phyloP scores from a whole-genome alignment of 75 land plant species.

The Picea sitchensis region DNA sequence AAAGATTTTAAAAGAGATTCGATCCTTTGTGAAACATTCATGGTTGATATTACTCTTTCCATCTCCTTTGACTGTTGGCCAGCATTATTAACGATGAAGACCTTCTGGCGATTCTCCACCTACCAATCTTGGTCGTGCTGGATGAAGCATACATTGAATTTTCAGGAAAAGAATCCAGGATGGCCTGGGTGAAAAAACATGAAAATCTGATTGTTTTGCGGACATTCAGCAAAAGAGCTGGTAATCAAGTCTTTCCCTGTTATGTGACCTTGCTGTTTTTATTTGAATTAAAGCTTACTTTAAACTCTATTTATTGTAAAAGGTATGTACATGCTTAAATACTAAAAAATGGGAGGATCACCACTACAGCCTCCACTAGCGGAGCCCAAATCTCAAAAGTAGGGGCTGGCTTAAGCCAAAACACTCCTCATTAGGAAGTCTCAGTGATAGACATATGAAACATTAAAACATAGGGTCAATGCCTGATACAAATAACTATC shows the following conservation, averaged over 20 bases:
- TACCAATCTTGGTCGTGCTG: slow-evolving; percentile 88
- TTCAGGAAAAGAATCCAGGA: slow-evolving; percentile 72
- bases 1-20: background rate
- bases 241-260: slow-evolving; percentile 27
- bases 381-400: too few species aligned
- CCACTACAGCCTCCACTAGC: too few species aligned
- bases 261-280: too few species aligned
- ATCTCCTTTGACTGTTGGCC: slow-evolving; percentile 6
- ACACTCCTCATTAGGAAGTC: too few species aligned
- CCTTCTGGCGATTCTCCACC: slow-evolving; percentile 63
- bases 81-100: slow-evolving; percentile 84
- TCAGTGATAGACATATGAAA: too few species aligned
- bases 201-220: slow-evolving; percentile 95
- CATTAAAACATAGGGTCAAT: too few species aligned
- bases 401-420: too few species aligned
- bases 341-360: too few species aligned
- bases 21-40: background rate
- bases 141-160: slow-evolving; percentile 99
- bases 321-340: too few species aligned
- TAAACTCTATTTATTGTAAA: too few species aligned
- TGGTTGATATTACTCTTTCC: background rate
- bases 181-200: slow-evolving; percentile 90
- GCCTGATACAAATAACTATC: too few species aligned
- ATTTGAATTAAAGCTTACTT: too few species aligned
- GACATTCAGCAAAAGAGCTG: slow-evolving; percentile 99